A percentile compares a stretch with the other conserved stretches of the same genome.
phyloP scores from a whole-genome alignment of 768 basidiomycete genomes.

The Nidula microcarpa region DNA sequence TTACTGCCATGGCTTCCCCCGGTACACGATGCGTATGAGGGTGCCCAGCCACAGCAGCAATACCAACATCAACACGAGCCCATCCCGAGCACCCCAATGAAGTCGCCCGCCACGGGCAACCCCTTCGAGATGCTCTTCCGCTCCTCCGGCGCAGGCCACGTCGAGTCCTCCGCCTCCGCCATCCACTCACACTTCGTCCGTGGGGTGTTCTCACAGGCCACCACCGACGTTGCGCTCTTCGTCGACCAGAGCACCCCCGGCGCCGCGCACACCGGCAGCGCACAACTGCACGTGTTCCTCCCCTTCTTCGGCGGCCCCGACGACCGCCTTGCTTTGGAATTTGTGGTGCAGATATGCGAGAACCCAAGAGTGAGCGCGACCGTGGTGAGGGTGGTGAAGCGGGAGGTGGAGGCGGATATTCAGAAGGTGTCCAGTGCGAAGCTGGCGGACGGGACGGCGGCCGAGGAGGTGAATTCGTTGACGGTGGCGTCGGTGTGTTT shows the following conservation, averaged over 20 bases:
- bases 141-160: constrained; percentile 10
- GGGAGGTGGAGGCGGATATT: constrained; percentile 26
- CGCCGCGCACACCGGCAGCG: constrained; percentile 15
- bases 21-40: constrained; percentile 13
- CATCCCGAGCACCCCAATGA: constrained; percentile 7
- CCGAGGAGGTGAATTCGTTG: constrained; percentile 32
- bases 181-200: constrained; percentile 85
- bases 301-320: constrained; percentile 96
- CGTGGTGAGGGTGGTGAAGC: constrained; percentile 62
- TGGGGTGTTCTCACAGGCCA: constrained; percentile 67
- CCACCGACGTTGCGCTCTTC: constrained; percentile 78
- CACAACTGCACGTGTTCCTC: constrained; percentile 67
- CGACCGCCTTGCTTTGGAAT: constrained; percentile 81
- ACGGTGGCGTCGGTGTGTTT: constrained; percentile 48
- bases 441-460: constrained; percentile 12
- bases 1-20: constrained; percentile 78
- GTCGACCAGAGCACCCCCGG: constrained; percentile 59
- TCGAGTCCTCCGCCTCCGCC: constrained; percentile 42
- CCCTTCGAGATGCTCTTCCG: constrained; percentile 75
- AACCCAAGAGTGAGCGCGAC: constrained; percentile 70
- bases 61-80: constrained; percentile 6
- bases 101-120: constrained; percentile 27
- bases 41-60: constrained; percentile 5
- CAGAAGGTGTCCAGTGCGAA: constrained; percentile 18
- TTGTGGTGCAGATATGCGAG: constrained; percentile 80